Percentiles rank a stretch among this genome's conserved stretches.
Evolutionary conservation across 495 filamentous ascomycete genomes (phyloP).

Genomic region (Tirmania nivea): DNA sequence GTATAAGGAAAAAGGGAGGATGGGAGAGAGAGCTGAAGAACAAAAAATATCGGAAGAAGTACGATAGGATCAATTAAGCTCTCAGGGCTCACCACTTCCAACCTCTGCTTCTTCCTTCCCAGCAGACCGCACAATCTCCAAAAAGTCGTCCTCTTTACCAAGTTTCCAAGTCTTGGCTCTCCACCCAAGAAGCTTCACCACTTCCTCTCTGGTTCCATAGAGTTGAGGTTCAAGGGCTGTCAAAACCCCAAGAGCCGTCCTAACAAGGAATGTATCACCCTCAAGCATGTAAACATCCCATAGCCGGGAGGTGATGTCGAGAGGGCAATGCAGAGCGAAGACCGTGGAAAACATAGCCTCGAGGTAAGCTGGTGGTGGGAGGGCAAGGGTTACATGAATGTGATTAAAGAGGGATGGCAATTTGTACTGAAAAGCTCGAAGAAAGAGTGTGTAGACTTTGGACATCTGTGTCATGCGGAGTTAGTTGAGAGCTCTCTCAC

Average conservation of each 20-base stretch:
- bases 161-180: slow-evolving; percentile 16
- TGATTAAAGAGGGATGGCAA: slow-evolving; percentile 47
- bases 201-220: slow-evolving; percentile 33
- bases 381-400: slow-evolving; percentile 29
- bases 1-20: too few species aligned
- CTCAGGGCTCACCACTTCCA: neutral
- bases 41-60: too few species aligned
- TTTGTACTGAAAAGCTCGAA: slow-evolving; percentile 50
- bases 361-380: slow-evolving; percentile 31
- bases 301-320: slow-evolving; percentile 56
- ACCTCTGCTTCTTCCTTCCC: slow-evolving; percentile 34
- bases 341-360: slow-evolving; percentile 29
- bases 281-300: slow-evolving; percentile 96
- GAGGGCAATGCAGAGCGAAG: slow-evolving; percentile 31
- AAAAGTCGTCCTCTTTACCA: slow-evolving; percentile 46
- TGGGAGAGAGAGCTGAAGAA: too few species aligned
- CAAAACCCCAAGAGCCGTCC: slow-evolving; percentile 48
- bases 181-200: slow-evolving; percentile 35
- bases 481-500: too few species aligned
- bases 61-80: too few species aligned
- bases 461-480: slow-evolving; percentile 22
- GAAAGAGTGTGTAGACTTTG: slow-evolving; percentile 48
- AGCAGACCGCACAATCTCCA: slow-evolving; percentile 41
- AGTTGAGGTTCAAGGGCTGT: slow-evolving; percentile 36
- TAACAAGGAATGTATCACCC: slow-evolving; percentile 59